A percentile compares a stretch with the other conserved stretches of the same genome.
These are phyloP conservation scores for Leccinum arenicola DNA, from an alignment of 768 basidiomycete genomes.

Conservation along the genomic window DNA sequence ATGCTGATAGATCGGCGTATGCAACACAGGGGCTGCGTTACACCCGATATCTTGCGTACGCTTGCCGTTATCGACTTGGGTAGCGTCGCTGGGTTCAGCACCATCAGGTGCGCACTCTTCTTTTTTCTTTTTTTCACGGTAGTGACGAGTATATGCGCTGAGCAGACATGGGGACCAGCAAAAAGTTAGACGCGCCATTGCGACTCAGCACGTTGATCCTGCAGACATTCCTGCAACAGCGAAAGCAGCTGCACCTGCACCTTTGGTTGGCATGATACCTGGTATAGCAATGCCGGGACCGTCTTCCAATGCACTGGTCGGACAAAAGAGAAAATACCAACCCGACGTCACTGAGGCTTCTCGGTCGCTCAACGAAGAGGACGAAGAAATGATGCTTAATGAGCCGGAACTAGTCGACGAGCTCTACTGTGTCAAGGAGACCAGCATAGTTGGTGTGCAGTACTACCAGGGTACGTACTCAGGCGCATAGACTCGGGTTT, in stretches of 20 bases:
- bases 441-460: conserved; percentile 78
- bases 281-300: conserved; percentile 10
- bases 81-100: conserved; percentile 47
- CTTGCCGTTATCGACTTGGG: conserved; percentile 45
- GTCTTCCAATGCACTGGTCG: conserved; percentile 9
- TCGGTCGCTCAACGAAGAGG: conserved; percentile 35
- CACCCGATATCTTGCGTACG: conserved; percentile 48
- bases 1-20: conserved; percentile 12
- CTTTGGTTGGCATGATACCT: neutral
- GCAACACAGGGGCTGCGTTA: conserved; percentile 65
- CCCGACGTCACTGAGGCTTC: conserved; percentile 21
- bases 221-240: conserved; percentile 54
- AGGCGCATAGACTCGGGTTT: neutral
- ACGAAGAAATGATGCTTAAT: conserved; percentile 37
- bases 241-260: conserved; percentile 12
- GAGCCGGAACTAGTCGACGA: conserved; percentile 62
- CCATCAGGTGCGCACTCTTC: conserved; percentile 42
- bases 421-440: conserved; percentile 55
- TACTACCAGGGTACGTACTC: conserved; percentile 63
- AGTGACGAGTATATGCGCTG: neutral
- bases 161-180: conserved; percentile 57
- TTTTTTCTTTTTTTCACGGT: neutral
- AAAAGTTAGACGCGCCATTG: conserved; percentile 60
- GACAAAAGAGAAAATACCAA: conserved; percentile 46
- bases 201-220: conserved; percentile 51